phyloP scores from a whole-genome alignment of 2,329 filamentous ascomycete genomes.

The Graphilbum ipis-grandicollis region DNA sequence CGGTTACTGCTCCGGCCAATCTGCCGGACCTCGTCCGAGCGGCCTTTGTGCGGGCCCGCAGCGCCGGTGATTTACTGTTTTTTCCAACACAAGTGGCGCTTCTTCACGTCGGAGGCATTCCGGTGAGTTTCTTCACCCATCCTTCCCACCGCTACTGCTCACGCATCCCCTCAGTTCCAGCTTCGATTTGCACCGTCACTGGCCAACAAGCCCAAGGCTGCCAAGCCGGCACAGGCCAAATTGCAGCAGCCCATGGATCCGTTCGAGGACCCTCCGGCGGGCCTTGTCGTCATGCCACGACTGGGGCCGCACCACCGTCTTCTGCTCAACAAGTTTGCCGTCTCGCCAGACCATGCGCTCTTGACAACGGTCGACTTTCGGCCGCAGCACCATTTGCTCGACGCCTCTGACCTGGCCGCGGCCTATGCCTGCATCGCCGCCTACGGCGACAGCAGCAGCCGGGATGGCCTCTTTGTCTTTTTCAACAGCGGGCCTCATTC shows the following conservation, averaged over 20 bases:
- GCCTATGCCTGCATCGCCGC: conserved; percentile 44
- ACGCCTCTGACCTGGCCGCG: conserved; percentile 39
- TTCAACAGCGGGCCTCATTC: conserved; percentile 55
- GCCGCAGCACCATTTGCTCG: conserved; percentile 46
- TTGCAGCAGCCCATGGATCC: conserved; percentile 30
- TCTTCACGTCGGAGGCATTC: conserved; percentile 23
- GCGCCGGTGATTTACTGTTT: conserved; percentile 31
- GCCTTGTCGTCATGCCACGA: conserved; percentile 38
- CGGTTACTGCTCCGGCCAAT: conserved; percentile 23
- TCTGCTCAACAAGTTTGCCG: conserved; percentile 59
- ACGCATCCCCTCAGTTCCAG: too few relatives aligned
- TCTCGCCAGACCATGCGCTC: conserved; percentile 56
- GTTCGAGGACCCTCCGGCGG: conserved; percentile 41
- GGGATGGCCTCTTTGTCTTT: conserved; percentile 38
- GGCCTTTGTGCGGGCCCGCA: conserved; percentile 29
- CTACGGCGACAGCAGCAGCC: conserved; percentile 24
- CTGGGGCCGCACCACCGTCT: conserved; percentile 32
- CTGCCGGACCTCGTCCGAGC: conserved; percentile 33
- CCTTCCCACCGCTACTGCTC: neutral
- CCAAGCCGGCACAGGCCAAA: conserved; percentile 16
- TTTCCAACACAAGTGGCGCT: conserved; percentile 36
- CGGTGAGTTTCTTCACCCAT: conserved; percentile 18
- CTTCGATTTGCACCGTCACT: conserved; percentile 53
- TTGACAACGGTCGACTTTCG: conserved; percentile 47
- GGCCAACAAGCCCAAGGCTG: conserved; percentile 44